Conservation (phyloP, 768 basidiomycete genomes). For the Pisolithus albus region DNA sequence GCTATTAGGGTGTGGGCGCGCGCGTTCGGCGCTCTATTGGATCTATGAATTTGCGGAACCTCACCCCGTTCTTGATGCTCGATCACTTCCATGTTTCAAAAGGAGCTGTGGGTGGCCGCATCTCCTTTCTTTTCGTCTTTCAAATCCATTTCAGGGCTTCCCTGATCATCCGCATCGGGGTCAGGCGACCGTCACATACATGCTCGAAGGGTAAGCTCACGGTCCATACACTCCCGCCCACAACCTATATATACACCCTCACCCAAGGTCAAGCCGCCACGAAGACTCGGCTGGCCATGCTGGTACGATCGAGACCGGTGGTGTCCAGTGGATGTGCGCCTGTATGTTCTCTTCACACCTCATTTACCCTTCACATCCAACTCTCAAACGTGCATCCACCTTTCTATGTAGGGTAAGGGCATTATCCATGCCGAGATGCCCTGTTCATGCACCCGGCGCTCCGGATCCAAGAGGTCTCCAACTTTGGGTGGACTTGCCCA, state of each 20-base stretch:
- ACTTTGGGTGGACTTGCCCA: constrained; percentile 80
- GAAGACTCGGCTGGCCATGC: constrained; percentile 90
- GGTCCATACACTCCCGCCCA: neutral
- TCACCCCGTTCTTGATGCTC: constrained; percentile 88
- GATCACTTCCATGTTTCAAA: constrained; percentile 70
- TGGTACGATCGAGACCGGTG: constrained; percentile 70
- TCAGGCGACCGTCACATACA: constrained; percentile 84
- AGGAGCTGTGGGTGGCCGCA: constrained; percentile 52
- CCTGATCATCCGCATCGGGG: constrained; percentile 93
- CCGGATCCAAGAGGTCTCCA: constrained; percentile 82
- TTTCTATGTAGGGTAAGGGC: constrained; percentile 43
- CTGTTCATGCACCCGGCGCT: constrained; percentile 52
- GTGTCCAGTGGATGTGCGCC: constrained; percentile 94
- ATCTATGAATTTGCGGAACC: constrained; percentile 59
- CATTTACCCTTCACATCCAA: neutral
- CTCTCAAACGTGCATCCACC: neutral
- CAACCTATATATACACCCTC: neutral
- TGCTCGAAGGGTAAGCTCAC: constrained; percentile 63
- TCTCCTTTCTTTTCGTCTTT: neutral
- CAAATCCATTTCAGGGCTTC: constrained; percentile 51
- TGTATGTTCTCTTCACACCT: constrained; percentile 33
- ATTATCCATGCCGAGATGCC: constrained; percentile 91
- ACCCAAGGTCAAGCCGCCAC: constrained; percentile 58
- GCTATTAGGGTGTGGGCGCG: constrained; percentile 65
- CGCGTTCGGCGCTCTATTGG: constrained; percentile 86